Evolutionary conservation across 768 basidiomycete genomes (phyloP), one percentile per base, ranked within the genome.

Genomic region (Mycena haematopus): DNA sequence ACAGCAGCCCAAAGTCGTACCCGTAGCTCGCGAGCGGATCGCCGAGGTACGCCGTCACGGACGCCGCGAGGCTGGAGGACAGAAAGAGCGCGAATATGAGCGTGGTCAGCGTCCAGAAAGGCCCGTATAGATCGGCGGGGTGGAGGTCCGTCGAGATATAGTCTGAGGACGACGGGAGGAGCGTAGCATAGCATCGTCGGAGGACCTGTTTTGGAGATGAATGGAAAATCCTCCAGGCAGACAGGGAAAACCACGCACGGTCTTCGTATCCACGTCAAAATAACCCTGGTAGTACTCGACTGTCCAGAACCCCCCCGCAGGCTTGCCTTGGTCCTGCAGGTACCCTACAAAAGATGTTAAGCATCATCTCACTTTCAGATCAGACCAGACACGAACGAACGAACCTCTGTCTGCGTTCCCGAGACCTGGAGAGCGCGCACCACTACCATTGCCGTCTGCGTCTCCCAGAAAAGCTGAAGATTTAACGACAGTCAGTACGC

Each of bases 31-130:
- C 40, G 19, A 8, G 83, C 77, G 29, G 92, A 91, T 17, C 36
- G 36, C 36, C 36, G 42, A 98, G 85, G 76, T 95, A 98, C n/a
- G 87, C 84, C 2, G 90, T 81, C 67, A 99, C 90, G 50, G 93
- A 93, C 17, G 93, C 88, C 9, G 90, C 93, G 40, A 99, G 88
- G 35, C 93, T 95, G 1, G 96, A 97, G 25, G 92, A 96, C 60
- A 97, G 86, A 80, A 96, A 98, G 62, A 98, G 87, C 0, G 90
- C 83, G 72, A 99, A 93, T 46, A 97, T 90, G 65, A 99, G 86
- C 0, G 96, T 99, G 1, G 95, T 96, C 38, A 97, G 84, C 0
- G 96, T 94, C 96, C 96, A 99, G 80, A 99, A 98, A 1, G 96
- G 95, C 0, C 96, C 96, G 72, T 92, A 91, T 42, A 93, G 84